Evolutionary conservation across 2,329 filamentous ascomycete genomes (phyloP).

Genomic region (Bretziella fagacearum): DNA sequence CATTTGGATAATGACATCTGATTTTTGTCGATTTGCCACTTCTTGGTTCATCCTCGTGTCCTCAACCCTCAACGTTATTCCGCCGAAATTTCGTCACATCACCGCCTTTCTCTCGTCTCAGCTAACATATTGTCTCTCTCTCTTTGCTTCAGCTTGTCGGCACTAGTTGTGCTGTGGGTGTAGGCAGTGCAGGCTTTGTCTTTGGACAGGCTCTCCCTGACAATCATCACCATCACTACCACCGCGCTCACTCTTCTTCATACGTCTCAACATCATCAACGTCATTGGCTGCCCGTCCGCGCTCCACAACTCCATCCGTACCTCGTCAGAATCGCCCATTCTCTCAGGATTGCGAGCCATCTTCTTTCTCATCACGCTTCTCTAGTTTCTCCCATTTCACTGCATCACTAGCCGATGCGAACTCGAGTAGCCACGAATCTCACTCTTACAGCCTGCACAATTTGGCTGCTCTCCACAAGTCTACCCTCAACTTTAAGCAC

Average conservation of each 20-base stretch:
- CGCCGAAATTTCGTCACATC: background rate
- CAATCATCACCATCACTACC: slow-evolving; percentile 15
- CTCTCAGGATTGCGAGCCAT: slow-evolving; percentile 12
- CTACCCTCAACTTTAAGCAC: slow-evolving; percentile 10
- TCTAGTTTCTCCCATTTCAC: slow-evolving; percentile 9
- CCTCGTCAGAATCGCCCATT: slow-evolving; percentile 9
- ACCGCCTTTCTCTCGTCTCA: background rate
- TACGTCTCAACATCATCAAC: slow-evolving; percentile 8
- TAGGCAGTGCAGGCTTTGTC: slow-evolving; percentile 40
- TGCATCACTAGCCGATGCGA: slow-evolving; percentile 4
- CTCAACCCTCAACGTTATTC: too few species aligned
- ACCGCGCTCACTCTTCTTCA: slow-evolving; percentile 17
- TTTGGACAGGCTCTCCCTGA: slow-evolving; percentile 34
- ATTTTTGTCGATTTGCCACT: background rate
- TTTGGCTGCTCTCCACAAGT: slow-evolving; percentile 1
- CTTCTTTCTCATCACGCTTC: slow-evolving; percentile 1
- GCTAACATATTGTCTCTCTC: background rate
- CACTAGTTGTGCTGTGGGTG: slow-evolving; percentile 43
- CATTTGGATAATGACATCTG: background rate
- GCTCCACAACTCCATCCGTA: slow-evolving; percentile 5
- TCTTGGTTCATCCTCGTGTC: background rate
- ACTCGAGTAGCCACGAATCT: slow-evolving; percentile 1
- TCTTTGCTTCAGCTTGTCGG: slow-evolving; percentile 35
- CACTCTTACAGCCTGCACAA: background rate
- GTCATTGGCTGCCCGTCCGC: slow-evolving; percentile 4